Conservation (phyloP, 176 grass and related monocot genomes). For the Cymbopogon citratus region DNA sequence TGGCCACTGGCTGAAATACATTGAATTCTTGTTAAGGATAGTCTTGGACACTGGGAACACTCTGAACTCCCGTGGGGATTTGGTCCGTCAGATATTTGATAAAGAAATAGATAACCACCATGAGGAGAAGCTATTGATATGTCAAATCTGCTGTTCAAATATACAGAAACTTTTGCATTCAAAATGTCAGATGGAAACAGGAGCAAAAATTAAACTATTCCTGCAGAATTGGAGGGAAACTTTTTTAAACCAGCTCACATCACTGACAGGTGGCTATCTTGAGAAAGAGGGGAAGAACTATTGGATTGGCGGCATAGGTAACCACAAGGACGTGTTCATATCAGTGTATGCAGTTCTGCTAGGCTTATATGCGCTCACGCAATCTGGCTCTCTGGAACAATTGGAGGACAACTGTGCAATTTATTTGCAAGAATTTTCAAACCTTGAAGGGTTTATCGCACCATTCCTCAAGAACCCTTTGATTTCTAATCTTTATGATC, state of each 20-base stretch:
- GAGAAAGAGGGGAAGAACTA: slow-evolving; percentile 56
- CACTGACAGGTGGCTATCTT: slow-evolving; percentile 46
- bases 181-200: slow-evolving; percentile 30
- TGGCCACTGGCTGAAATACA: slow-evolving; percentile 68
- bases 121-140: slow-evolving; percentile 92
- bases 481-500: slow-evolving; percentile 61
- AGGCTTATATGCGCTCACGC: slow-evolving; percentile 59
- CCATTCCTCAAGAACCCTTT: slow-evolving; percentile 93
- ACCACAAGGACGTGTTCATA: slow-evolving; percentile 86
- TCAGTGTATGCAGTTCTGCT: slow-evolving; percentile 70
- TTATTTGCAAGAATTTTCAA: slow-evolving; percentile 48
- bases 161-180: slow-evolving; percentile 60
- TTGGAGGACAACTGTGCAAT: slow-evolving; percentile 3
- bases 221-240: slow-evolving; percentile 54
- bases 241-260: slow-evolving; percentile 58
- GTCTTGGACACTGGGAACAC: slow-evolving; percentile 54
- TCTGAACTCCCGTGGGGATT: slow-evolving; percentile 55
- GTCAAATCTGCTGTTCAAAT: slow-evolving; percentile 78
- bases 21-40: slow-evolving; percentile 57
- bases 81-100: slow-evolving; percentile 91
- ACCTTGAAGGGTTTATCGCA: slow-evolving; percentile 41
- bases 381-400: slow-evolving; percentile 20
- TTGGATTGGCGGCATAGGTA: slow-evolving; percentile 93
- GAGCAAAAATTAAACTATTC: slow-evolving; percentile 32
- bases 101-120: slow-evolving; percentile 99